These are phyloP conservation scores for Magnaporthiopsis poae DNA, from an alignment of 2,329 filamentous ascomycete genomes.

Conservation along the genomic window DNA sequence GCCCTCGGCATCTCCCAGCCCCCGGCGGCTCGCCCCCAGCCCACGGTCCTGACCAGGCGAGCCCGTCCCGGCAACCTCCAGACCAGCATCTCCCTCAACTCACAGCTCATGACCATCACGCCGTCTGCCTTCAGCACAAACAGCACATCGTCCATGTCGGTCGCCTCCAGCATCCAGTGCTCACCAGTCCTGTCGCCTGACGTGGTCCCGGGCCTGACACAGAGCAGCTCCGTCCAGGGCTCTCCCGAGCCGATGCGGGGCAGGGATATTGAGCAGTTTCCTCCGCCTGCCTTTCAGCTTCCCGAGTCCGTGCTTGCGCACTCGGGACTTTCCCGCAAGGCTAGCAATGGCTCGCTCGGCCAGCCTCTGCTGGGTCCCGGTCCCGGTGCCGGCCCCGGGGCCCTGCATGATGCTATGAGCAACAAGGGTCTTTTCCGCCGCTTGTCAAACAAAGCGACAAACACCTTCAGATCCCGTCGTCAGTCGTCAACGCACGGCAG, in stretches of 20 bases:
- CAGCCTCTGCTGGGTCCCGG: constrained; percentile 43
- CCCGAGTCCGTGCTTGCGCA: constrained; percentile 53
- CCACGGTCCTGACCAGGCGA: constrained; percentile 27
- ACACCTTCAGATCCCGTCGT: constrained; percentile 52
- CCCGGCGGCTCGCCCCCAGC: constrained; percentile 30
- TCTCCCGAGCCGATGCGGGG: constrained; percentile 56
- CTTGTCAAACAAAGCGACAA: constrained; percentile 70
- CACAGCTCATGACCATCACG: constrained; percentile 31
- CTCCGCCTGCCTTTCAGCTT: constrained; percentile 53
- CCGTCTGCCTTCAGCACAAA: constrained; percentile 42
- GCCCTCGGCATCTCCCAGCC: constrained; percentile 21
- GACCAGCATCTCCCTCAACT: constrained; percentile 31
- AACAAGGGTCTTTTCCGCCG: constrained; percentile 64
- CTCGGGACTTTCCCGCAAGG: constrained; percentile 38
- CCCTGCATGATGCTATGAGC: constrained; percentile 35
- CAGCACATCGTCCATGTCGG: constrained; percentile 30
- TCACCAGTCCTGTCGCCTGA: constrained; percentile 51
- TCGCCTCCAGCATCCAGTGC: constrained; percentile 44
- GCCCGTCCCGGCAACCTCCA: constrained; percentile 39
- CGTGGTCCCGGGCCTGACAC: constrained; percentile 37
- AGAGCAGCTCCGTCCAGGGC: constrained; percentile 53
- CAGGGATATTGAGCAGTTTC: constrained; percentile 40
- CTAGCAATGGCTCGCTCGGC: constrained; percentile 53
- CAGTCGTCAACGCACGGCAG: constrained; percentile 68
- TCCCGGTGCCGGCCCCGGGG: constrained; percentile 48